These are phyloP conservation scores for Trichoderma koningiopsis DNA, from an alignment of 2,329 filamentous ascomycete species.

Conservation along the genomic window DNA sequence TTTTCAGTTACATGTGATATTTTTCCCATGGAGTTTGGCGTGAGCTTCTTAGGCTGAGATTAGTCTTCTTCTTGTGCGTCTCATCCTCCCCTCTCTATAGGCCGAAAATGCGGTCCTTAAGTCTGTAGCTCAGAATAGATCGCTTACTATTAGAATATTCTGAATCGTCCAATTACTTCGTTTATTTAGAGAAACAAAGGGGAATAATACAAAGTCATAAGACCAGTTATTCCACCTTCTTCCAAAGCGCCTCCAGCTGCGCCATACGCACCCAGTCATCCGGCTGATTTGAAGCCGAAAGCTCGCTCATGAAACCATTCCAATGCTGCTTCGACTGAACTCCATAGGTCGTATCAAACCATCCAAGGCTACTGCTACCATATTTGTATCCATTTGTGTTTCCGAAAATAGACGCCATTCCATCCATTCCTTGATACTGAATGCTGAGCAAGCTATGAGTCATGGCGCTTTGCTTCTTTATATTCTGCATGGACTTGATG, in stretches of 20 bases:
- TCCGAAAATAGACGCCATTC: not conserved
- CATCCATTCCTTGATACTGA: constrained; percentile 12
- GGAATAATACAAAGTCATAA: too few relatives aligned
- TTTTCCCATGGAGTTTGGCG: too few relatives aligned
- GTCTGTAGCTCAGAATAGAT: too few relatives aligned
- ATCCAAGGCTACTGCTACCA: constrained; percentile 6
- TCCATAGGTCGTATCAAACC: constrained; percentile 10
- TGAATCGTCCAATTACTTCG: too few relatives aligned
- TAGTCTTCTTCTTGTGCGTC: too few relatives aligned
- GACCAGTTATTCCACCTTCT: constrained; percentile 19
- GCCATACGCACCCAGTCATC: constrained; percentile 19
- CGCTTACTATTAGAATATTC: too few relatives aligned
- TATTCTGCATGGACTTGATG: not conserved
- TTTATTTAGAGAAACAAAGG: too few relatives aligned
- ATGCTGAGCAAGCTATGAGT: not conserved
- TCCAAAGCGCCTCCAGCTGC: constrained; percentile 10
- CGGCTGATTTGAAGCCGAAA: not conserved
- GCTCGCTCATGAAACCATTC: not conserved
- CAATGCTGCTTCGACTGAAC: not conserved
- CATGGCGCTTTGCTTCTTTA: not conserved
- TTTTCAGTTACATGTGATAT: too few relatives aligned
- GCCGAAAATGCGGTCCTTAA: too few relatives aligned
- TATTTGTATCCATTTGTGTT: not conserved
- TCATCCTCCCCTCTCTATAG: too few relatives aligned
- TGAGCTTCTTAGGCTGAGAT: too few relatives aligned